These are phyloP conservation scores for Parascedosporium putredinis DNA, from an alignment of 2,329 filamentous ascomycete genomes.

Conservation along the genomic window DNA sequence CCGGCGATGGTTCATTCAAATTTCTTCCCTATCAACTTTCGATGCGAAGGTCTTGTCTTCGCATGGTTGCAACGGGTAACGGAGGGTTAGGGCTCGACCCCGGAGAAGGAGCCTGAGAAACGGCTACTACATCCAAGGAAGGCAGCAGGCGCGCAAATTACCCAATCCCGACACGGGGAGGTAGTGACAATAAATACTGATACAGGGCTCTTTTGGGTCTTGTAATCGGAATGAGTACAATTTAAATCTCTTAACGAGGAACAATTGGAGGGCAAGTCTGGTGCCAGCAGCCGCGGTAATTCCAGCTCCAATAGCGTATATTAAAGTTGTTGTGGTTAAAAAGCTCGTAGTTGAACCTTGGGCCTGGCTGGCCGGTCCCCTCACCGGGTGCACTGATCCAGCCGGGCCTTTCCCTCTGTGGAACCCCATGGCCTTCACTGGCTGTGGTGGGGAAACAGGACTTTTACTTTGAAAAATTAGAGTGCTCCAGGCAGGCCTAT, in stretches of 20 bases:
- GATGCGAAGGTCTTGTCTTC: too few relatives aligned
- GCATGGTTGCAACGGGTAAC: too few relatives aligned
- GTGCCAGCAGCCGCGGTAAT: background rate
- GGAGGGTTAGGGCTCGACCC: too few relatives aligned
- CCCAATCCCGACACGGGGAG: too few relatives aligned
- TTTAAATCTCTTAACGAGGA: conserved; percentile 26
- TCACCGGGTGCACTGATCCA: background rate
- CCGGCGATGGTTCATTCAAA: conserved; percentile 27
- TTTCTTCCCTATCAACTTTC: too few relatives aligned
- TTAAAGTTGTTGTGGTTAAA: background rate
- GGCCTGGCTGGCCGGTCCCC: background rate
- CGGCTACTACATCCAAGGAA: too few relatives aligned
- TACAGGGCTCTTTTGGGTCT: conserved; percentile 19
- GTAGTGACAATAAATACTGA: background rate
- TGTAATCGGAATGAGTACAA: conserved; percentile 28
- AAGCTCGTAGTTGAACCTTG: background rate
- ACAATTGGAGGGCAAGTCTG: conserved; percentile 23
- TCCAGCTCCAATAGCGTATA: background rate
- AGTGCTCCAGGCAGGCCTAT: background rate
- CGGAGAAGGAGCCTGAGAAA: too few relatives aligned
- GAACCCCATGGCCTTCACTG: background rate
- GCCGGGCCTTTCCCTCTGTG: background rate
- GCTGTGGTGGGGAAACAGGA: background rate
- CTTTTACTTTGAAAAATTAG: background rate
- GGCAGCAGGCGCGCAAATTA: too few relatives aligned